A percentile compares a stretch with the other conserved stretches of the same genome.
phyloP scores from a whole-genome alignment of 768 basidiomycete genomes.

The Paxillus involutus region DNA sequence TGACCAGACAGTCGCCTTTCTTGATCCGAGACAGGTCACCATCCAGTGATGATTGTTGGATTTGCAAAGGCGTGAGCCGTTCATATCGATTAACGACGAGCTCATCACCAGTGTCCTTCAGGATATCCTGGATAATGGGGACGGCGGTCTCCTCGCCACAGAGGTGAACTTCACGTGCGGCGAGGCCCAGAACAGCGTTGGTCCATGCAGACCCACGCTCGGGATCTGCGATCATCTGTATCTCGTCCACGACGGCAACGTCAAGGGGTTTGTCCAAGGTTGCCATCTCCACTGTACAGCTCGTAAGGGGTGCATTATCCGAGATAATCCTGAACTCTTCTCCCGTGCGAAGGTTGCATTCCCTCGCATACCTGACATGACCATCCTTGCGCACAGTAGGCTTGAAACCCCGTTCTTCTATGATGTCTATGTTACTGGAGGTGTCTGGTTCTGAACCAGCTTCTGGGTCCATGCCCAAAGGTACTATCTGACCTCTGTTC shows the following conservation, averaged over 20 bases:
- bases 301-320: slow-evolving; percentile 53
- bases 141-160: slow-evolving; percentile 95
- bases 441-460: slow-evolving; percentile 37
- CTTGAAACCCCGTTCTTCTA: slow-evolving; percentile 17
- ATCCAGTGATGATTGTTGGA: slow-evolving; percentile 63
- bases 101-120: slow-evolving; percentile 81
- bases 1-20: slow-evolving; percentile 89
- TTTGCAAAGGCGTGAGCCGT: slow-evolving; percentile 80
- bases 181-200: slow-evolving; percentile 68
- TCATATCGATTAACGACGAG: slow-evolving; percentile 79
- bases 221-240: slow-evolving; percentile 88
- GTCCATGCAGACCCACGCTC: slow-evolving; percentile 85
- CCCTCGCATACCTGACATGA: slow-evolving; percentile 51
- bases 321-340: slow-evolving; percentile 81
- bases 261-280: slow-evolving; percentile 45
- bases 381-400: slow-evolving; percentile 36
- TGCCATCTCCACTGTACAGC: slow-evolving; percentile 95
- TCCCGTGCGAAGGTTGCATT: slow-evolving; percentile 88
- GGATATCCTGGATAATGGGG: slow-evolving; percentile 67
- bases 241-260: slow-evolving; percentile 94
- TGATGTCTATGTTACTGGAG: slow-evolving; percentile 32
- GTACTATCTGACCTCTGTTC: slow-evolving; percentile 87
- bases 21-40: slow-evolving; percentile 59
- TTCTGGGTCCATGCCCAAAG: slow-evolving; percentile 55
- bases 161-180: slow-evolving; percentile 84